Base-by-base conservation (phyloP, 495 filamentous ascomycete species). In the Aspergillus saccharolyticus region DNA sequence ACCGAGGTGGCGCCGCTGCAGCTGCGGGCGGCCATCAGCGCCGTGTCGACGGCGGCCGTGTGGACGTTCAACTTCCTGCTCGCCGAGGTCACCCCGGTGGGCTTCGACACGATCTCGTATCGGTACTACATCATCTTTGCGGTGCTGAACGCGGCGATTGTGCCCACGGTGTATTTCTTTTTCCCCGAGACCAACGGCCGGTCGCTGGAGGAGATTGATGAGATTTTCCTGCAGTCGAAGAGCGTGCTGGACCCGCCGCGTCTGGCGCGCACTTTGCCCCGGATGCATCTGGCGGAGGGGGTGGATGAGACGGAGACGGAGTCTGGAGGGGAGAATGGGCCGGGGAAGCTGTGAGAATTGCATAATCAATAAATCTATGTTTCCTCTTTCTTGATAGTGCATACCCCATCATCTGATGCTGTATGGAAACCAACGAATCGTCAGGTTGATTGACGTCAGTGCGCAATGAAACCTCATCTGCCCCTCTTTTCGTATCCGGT, bases 141-240 rank as follows among this genome's bases (percentile, higher is more conserved):
- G 0, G 65, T 70, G 7, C 60, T 80, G 44, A 79, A 80, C 30
- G 76, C 76, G 14, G 70, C 70, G 52, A 77, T 82, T 44, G 69
- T 75, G 10, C 66, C 70, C 0, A 72, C 64, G 4, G 81, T 84
- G 12, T 85, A 83, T 68, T 81, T 84, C 62, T 78, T 83, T 58
- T 84, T 73, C 62, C 81, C 80, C 0, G 81, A 84, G 66, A 84
- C 80, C 10, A 78, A 81, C 21, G 70, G 70, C 5, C 80, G 86
- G 18, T 83, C 84, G 4, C 79, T 90, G n/a, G 88, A 90, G 63
- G 87, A 90, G 66, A 89, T 90, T 55, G 87, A 90, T 64, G 80
- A 88, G 58, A 85, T 87, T 60, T 88, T 88, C 56, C 50, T 67
- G 21, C 69, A 65, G 55, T 71, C 69, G 15, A 65, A 64, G 44